Evolutionary conservation across 2,329 filamentous ascomycete genomes (phyloP).

Genomic region (Shiraia bambusicola): DNA sequence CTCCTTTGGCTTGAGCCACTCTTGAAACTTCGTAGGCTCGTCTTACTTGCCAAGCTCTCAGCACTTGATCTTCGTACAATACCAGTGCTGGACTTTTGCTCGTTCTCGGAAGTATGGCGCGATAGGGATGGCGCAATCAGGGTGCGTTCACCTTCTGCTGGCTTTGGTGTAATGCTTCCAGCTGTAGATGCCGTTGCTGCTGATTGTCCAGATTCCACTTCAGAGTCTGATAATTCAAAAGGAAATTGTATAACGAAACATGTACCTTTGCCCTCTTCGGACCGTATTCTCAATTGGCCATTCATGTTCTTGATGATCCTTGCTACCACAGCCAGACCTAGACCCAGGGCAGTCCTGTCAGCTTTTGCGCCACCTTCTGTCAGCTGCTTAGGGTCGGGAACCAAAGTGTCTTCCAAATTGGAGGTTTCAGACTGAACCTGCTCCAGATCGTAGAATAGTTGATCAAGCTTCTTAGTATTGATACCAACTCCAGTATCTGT

Average conservation of each 20-base stretch:
- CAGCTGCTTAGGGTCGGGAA: constrained; percentile 35
- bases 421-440: constrained; percentile 57
- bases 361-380: constrained; percentile 18
- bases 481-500: constrained; percentile 74
- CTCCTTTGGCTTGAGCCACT: constrained; percentile 55
- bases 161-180: constrained; percentile 25
- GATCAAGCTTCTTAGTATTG: constrained; percentile 57
- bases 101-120: constrained; percentile 21
- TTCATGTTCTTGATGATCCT: constrained; percentile 88
- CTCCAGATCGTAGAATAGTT: constrained; percentile 62
- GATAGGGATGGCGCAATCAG: constrained; percentile 52
- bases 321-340: constrained; percentile 86
- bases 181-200: constrained; percentile 12
- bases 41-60: constrained; percentile 54
- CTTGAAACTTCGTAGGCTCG: constrained; percentile 50
- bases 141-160: constrained; percentile 57
- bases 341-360: constrained; percentile 62
- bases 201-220: constrained; percentile 4
- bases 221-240: constrained; percentile 63
- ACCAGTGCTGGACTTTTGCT: neutral
- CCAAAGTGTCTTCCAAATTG: constrained; percentile 34
- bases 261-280: constrained; percentile 78
- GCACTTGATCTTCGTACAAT: constrained; percentile 36
- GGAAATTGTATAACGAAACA: constrained; percentile 78
- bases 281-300: constrained; percentile 80